Conservation (phyloP, 2,329 filamentous ascomycete genomes). For the Gnomoniopsis sp. region DNA sequence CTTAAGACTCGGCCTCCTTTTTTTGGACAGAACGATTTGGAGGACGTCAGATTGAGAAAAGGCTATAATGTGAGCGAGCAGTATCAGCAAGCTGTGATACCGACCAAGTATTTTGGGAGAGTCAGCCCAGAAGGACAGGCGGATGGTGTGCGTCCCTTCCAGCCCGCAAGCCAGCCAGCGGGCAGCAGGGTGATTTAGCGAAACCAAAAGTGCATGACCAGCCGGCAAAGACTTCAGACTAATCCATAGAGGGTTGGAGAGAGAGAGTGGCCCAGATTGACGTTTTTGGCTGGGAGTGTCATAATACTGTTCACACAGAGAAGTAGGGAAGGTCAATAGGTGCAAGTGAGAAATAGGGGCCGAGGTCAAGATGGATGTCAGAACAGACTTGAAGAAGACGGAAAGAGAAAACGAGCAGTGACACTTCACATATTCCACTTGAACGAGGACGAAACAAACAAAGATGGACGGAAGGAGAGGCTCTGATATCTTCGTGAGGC, state of each 20-base stretch:
- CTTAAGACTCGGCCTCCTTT: too few species aligned
- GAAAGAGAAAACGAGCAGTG: conserved; percentile 2
- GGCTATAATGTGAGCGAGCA: too few species aligned
- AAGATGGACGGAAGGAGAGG: too few species aligned
- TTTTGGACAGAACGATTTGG: too few species aligned
- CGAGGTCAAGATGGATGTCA: neutral
- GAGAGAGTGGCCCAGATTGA: neutral
- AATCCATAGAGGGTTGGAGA: neutral
- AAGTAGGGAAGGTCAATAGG: conserved; percentile 5
- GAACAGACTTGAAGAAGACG: neutral
- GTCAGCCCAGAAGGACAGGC: too few species aligned
- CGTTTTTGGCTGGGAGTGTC: conserved; percentile 3
- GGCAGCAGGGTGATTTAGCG: neutral
- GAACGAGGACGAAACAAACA: neutral
- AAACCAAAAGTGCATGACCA: neutral
- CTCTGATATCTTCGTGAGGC: too few species aligned
- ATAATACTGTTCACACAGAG: conserved; percentile 13
- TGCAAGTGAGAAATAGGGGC: neutral
- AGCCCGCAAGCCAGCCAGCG: neutral
- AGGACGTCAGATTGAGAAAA: too few species aligned
- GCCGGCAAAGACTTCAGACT: neutral
- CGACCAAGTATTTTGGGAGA: too few species aligned
- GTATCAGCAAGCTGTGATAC: too few species aligned
- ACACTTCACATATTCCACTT: neutral
- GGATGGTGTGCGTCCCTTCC: neutral